Evolutionary conservation across 495 filamentous ascomycete species (phyloP).

Genomic region (Chaetomium fimeti): DNA sequence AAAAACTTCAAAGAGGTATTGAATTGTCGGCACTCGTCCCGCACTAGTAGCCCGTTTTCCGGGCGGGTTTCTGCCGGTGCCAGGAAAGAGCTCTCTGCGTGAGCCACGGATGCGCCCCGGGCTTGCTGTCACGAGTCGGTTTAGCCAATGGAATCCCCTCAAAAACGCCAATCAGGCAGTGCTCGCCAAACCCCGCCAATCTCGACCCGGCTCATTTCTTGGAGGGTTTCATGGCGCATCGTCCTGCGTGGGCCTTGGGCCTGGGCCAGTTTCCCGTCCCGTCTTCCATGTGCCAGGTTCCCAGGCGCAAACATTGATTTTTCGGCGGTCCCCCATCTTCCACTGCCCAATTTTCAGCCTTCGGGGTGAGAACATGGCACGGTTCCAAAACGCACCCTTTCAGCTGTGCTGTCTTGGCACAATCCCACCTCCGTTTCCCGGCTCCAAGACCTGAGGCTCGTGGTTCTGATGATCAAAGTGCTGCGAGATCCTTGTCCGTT

Average conservation of each 20-base stretch:
- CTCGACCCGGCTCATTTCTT: background rate
- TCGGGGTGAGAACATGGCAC: background rate
- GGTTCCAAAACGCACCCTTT: background rate
- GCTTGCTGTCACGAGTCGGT: background rate
- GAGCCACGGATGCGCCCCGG: background rate
- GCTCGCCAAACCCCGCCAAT: slow-evolving; percentile 7
- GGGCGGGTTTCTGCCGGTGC: background rate
- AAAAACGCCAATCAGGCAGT: slow-evolving; percentile 19
- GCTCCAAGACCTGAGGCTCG: too few species aligned
- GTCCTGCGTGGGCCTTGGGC: background rate
- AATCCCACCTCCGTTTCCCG: background rate
- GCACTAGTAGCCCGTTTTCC: background rate
- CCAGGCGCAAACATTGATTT: background rate
- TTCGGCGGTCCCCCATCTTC: too few species aligned
- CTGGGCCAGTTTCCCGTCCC: background rate
- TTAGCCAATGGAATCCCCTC: slow-evolving; percentile 1
- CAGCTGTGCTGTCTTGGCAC: slow-evolving; percentile 3
- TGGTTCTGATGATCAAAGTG: too few species aligned
- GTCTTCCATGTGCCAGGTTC: too few species aligned
- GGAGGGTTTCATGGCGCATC: background rate
- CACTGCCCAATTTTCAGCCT: background rate
- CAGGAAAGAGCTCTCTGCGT: background rate
- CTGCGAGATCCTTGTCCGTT: background rate
- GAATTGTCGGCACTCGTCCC: background rate
- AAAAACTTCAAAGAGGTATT: background rate